Evolutionary conservation across 257 asterid genomes (phyloP), one percentile per base, ranked within the genome.

Genomic region (Plectranthus barbatus): DNA sequence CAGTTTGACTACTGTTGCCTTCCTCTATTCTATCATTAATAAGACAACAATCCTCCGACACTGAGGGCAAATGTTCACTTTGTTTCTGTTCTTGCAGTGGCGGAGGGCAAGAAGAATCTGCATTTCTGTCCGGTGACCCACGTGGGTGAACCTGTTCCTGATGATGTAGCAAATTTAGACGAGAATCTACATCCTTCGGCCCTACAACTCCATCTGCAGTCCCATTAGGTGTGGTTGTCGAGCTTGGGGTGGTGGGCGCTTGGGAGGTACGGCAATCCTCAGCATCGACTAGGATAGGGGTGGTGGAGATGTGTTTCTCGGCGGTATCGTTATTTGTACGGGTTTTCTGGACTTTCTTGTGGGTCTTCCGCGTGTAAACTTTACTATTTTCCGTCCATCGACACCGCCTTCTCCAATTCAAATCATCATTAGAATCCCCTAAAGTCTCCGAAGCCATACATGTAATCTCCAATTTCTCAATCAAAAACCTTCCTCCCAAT

Each of bases 391-490:
- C 80, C 19, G 75, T 53, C 84, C 81, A 79, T 14, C 75, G 83
- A 34, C 59, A 47, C 40, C 74, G 66, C 47, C 64, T 66, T 46
- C 65, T 73, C 70, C 62, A 68, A 68, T 68, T 66, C 77, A 76
- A 66, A 34, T 73, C 83, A 60, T 71, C 78, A 65, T 4, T 37
- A 36, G 70, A 74, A 68, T 68, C 73, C 74, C 72, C 83, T 48
- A 64, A 23, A 56, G 69, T 37, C 72, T 62, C 83, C 37, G 86
- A 77, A 78, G 76, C 92, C 92, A 85, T 85, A 78, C 85, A 76
- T 72, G 79, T 72, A 74, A 69, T 14, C 58, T 41, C 74, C 73
- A 68, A 67, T 56, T 18, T 12, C 65, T 33, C 60, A 12, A 41
- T 29, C 17, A 7, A 64, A 63, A 24, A 62, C 76, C 70, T 57